A percentile compares a stretch with the other conserved stretches of the same genome.
Conservation (phyloP, 495 filamentous ascomycete genomes). For the Aspergillus hancockii region DNA sequence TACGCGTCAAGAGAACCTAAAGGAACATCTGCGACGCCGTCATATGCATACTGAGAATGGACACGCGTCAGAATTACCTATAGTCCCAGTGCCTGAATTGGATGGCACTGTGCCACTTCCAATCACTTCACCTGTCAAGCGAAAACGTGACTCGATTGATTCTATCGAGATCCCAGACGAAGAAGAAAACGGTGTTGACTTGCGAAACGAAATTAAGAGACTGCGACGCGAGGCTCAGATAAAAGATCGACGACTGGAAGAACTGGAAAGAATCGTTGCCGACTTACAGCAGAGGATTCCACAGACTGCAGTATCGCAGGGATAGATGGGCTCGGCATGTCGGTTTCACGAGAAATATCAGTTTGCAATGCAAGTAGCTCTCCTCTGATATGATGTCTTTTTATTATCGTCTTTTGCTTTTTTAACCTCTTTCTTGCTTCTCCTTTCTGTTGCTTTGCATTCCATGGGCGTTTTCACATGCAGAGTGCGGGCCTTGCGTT, state of each 20-base stretch:
- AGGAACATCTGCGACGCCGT: slow-evolving; percentile 86
- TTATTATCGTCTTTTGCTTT: slow-evolving; percentile 4
- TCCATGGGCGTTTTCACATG: slow-evolving; percentile 25
- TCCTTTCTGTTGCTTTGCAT: slow-evolving; percentile 22
- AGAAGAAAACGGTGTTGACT: slow-evolving; percentile 46
- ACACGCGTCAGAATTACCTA: slow-evolving; percentile 37
- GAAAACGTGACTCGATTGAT: slow-evolving; percentile 48
- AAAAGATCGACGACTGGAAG: slow-evolving; percentile 47
- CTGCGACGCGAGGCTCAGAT: slow-evolving; percentile 57
- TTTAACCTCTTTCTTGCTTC: slow-evolving; percentile 5
- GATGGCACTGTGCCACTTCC: slow-evolving; percentile 31
- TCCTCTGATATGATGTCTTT: background rate
- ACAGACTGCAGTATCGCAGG: slow-evolving; percentile 26
- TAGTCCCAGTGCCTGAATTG: slow-evolving; percentile 29
- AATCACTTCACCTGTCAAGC: slow-evolving; percentile 33
- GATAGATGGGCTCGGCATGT: slow-evolving; percentile 10
- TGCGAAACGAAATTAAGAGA: slow-evolving; percentile 58
- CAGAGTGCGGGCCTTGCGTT: slow-evolving; percentile 20
- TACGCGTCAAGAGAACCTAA: slow-evolving; percentile 85
- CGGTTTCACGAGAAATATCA: slow-evolving; percentile 2
- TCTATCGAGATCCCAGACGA: slow-evolving; percentile 31
- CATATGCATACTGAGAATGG: slow-evolving; percentile 59
- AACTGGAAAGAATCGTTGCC: slow-evolving; percentile 47
- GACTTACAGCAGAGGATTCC: slow-evolving; percentile 46
- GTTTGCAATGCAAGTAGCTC: background rate